Conservation (phyloP, 2,329 filamentous ascomycete species). For the Colletotrichum musicola region DNA sequence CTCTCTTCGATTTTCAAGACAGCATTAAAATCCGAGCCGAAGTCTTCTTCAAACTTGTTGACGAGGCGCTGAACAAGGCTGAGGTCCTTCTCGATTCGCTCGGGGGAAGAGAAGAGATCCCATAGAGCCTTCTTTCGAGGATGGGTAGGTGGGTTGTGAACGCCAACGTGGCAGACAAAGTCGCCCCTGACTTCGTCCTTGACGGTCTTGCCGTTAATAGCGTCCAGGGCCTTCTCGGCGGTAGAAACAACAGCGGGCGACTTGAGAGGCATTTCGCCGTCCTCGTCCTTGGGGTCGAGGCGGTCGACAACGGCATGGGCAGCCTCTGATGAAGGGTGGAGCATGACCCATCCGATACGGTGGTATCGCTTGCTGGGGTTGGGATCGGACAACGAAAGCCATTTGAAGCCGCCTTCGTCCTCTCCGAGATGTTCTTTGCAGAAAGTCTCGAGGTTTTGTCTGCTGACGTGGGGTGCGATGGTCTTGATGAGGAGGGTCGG, state of each 20-base stretch:
- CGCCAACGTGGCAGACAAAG: slow-evolving; percentile 96
- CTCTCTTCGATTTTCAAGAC: slow-evolving; percentile 86
- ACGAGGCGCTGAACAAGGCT: slow-evolving; percentile 85
- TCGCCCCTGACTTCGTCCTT: slow-evolving; percentile 94
- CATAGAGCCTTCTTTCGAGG: slow-evolving; percentile 95
- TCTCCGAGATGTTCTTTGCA: slow-evolving; percentile 95
- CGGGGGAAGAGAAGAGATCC: slow-evolving; percentile 95
- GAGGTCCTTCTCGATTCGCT: slow-evolving; percentile 92
- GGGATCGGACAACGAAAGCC: slow-evolving; percentile 94
- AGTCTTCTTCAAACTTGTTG: slow-evolving; percentile 85
- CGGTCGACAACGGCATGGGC: slow-evolving; percentile 70
- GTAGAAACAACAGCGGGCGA: slow-evolving; percentile 66
- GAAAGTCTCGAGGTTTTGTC: slow-evolving; percentile 92
- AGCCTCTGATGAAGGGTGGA: slow-evolving; percentile 82
- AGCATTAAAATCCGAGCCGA: slow-evolving; percentile 82
- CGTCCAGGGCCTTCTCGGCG: slow-evolving; percentile 88
- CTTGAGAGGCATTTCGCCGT: slow-evolving; percentile 69
- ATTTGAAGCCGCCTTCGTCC: slow-evolving; percentile 91
- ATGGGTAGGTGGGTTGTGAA: slow-evolving; percentile 88
- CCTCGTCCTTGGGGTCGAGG: slow-evolving; percentile 79
- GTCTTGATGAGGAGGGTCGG: slow-evolving; percentile 98
- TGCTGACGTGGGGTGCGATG: slow-evolving; percentile 94
- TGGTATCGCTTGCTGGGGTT: slow-evolving; percentile 98
- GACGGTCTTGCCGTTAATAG: slow-evolving; percentile 98
- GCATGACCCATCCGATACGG: slow-evolving; percentile 97